Base-by-base conservation (phyloP, 768 basidiomycete genomes). In the Pulveroboletus ravenelii region DNA sequence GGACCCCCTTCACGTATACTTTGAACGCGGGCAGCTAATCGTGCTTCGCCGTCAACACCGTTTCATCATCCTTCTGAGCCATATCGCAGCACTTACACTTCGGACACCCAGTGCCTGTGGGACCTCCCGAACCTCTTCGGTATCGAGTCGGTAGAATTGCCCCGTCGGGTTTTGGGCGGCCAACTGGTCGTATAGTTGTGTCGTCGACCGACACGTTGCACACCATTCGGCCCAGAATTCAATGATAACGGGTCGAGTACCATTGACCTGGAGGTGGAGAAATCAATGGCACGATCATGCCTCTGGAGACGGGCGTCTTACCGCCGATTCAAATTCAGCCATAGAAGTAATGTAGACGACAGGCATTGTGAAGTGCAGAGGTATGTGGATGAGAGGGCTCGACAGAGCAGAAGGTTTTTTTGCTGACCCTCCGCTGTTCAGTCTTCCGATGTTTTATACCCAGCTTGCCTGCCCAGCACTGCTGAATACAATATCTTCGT, bases 171-270 rank as follows among this genome's bases (percentile, higher is more conserved):
- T 58, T 61, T 65, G 60, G 7, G 54, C 55, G 42, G 64, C 60
- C 54, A 66, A 29, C 47, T 51, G 57, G 50, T 65, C 48, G 40
- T 61, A 66, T 10, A 63, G 17, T 6, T 52, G 10, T 35, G 65
- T 47, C 57, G 47, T 58, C 8, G 50, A 20, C 37, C 50, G 53
- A 45, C 64, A 67, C n/a, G 61, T 58, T 31, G 17, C 15, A 23
- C 64, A 66, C 64, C 64, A 66, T 12, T 67, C 63, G 46, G 64
- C 64, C 64, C 64, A 67, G 59, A 67, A 66, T 44, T 66, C 65
- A 18, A 66, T 58, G 49, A 66, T 57, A 46, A 44, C 65, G 8
- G 65, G 65, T 49, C 51, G 46, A 23, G 55, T 44, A 27, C 52
- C 30, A 32, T 47, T 65, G 38, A 59, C 52, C 64, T 66, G 39